Conservation (phyloP, 2,329 filamentous ascomycete genomes). For the Fusarium globosum region DNA sequence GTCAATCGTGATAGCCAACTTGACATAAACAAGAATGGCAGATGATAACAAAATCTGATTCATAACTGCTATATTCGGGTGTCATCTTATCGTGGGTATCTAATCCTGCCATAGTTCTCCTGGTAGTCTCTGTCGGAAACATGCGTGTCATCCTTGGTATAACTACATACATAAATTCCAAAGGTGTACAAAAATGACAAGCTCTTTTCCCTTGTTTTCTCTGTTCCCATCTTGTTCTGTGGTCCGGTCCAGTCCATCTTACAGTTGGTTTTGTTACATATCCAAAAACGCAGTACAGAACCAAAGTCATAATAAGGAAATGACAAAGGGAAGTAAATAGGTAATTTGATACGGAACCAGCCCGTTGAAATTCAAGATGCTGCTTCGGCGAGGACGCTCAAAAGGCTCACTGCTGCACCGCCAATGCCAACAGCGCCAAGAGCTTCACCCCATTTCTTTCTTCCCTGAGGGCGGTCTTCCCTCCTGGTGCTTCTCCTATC, state of each 20-base stretch:
- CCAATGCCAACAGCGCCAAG: constrained; percentile 69
- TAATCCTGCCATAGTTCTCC: constrained; percentile 13
- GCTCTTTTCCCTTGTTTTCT: constrained; percentile 4
- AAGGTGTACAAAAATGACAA: constrained; percentile 12
- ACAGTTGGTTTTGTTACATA: constrained; percentile 8
- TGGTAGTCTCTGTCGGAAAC: constrained; percentile 3
- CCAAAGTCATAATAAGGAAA: neutral
- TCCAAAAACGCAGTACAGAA: neutral
- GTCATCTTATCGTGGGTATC: constrained; percentile 33
- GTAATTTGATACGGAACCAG: constrained; percentile 12
- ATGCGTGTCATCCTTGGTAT: constrained; percentile 5
- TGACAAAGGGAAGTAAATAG: constrained; percentile 3
- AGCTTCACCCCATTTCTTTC: constrained; percentile 63
- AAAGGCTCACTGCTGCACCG: constrained; percentile 67
- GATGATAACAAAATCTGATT: neutral
- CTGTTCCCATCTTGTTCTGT: constrained; percentile 30
- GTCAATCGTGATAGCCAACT: neutral
- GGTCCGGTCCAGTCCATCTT: constrained; percentile 18
- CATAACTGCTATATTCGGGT: neutral
- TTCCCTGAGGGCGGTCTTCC: constrained; percentile 54
- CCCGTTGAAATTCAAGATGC: constrained; percentile 48
- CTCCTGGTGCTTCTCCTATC: constrained; percentile 52
- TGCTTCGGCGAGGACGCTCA: constrained; percentile 69
- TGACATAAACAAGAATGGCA: neutral
- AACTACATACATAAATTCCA: constrained; percentile 25